Base-by-base conservation (phyloP, 495 filamentous ascomycete genomes). In the Lasiosphaeria ovina region DNA sequence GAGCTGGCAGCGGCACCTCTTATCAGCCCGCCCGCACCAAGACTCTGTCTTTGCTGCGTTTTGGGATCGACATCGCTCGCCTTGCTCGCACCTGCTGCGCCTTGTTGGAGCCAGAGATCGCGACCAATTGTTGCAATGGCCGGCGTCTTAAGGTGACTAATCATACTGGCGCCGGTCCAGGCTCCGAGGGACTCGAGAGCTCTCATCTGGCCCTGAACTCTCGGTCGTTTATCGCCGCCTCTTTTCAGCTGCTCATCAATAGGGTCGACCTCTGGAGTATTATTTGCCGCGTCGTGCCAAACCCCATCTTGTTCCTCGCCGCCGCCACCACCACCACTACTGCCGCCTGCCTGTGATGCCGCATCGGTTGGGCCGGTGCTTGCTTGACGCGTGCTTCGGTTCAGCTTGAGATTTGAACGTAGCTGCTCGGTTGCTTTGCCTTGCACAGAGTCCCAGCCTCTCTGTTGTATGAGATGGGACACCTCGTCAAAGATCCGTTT, bases 111-210 rank as follows among this genome's bases (percentile, higher is more conserved):
- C 77, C 91, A 96, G 42, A 85, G 82, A 51, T 98, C 95, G 45
- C 89, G 79, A 62, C 98, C 95, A 42, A 98, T 83, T 65, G 92
- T 89, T 3, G 92, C 87, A 49, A 92, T 76, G 0, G 91, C 89
- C 34, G 85, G 85, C 33, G 94, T 79, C 64, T 92, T 92, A 64
- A 96, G 75, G 54, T 86, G 86, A 0, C 88, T 87, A 3, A 93
- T 74, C 54, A 98, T 69, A 74, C 92, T 96, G 4, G 87, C 92
- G 16, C 94, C 94, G 40, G 87, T 85, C 93, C 94, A 98, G 6
- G 91, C 79, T 0, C 94, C 94, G 0, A 98, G 76, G 5, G 89
- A 91, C 66, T 95, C 89, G 11, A 97, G 77, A 14, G 87, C 89
- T 3, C 90, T 83, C 31, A 97, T 73, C 16, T 83, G 70, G 6